These are phyloP conservation scores for Echites panduratus DNA, from an alignment of 257 asterid genomes.

Conservation along the genomic window DNA sequence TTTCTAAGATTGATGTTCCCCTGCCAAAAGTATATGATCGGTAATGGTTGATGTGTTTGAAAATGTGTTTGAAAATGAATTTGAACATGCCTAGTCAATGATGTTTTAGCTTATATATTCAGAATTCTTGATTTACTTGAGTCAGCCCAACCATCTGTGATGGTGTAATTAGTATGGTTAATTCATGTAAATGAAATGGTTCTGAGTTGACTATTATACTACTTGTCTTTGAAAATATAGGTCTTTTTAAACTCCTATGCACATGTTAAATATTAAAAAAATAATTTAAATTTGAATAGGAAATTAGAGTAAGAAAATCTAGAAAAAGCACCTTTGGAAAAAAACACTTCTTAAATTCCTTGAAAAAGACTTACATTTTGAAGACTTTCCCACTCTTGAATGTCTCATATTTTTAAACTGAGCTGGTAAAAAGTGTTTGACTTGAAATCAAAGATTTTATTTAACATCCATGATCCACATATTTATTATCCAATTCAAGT, in stretches of 20 bases:
- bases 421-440: background rate
- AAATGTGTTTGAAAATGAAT: background rate
- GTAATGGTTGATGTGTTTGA: background rate
- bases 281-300: too few species aligned
- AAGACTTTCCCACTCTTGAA: background rate
- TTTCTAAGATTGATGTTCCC: background rate
- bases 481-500: background rate
- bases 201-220: too few species aligned
- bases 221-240: too few species aligned
- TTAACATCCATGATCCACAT: background rate
- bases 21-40: background rate
- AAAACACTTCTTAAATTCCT: too few species aligned
- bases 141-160: background rate
- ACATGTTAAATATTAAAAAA: too few species aligned
- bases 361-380: background rate
- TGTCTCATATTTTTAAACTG: too few species aligned
- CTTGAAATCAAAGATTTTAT: background rate
- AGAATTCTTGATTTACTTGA: background rate
- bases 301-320: too few species aligned
- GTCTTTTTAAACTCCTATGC: too few species aligned
- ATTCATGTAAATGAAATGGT: background rate
- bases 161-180: background rate
- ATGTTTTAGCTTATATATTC: slow-evolving; percentile 7
- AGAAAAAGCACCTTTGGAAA: too few species aligned
- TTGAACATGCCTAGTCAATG: background rate